Percentiles rank a stretch among this genome's conserved stretches.
phyloP scores from a whole-genome alignment of 2,329 filamentous ascomycete species.

The Lecanicillium sp. region DNA sequence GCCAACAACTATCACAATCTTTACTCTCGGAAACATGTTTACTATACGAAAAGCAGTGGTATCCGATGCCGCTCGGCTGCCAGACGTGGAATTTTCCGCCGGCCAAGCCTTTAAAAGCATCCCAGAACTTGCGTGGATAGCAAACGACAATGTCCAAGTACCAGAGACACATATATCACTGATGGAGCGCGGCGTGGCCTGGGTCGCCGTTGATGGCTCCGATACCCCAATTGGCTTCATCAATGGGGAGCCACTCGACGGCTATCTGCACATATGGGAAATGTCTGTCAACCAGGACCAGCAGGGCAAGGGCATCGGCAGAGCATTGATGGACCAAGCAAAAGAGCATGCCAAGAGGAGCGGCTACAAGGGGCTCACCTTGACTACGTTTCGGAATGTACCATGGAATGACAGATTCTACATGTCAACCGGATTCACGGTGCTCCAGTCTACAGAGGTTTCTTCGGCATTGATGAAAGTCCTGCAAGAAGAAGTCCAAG shows the following conservation, averaged over 20 bases:
- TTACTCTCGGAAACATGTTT: background rate
- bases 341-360: conserved; percentile 1
- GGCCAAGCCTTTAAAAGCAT: conserved; percentile 8
- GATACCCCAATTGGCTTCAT: conserved; percentile 8
- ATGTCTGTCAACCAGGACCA: conserved; percentile 7
- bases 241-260: conserved; percentile 8
- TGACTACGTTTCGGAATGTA: conserved; percentile 10
- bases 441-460: background rate
- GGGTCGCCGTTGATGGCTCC: conserved; percentile 6
- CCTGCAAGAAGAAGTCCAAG: background rate
- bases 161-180: conserved; percentile 8
- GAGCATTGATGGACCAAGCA: conserved; percentile 4
- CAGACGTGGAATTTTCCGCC: conserved; percentile 8
- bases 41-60: conserved; percentile 6
- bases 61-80: conserved; percentile 6
- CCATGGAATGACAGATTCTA: conserved; percentile 12
- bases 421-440: conserved; percentile 4
- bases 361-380: conserved; percentile 2
- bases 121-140: conserved; percentile 9
- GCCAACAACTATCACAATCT: background rate
- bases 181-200: conserved; percentile 7
- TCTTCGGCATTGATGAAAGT: background rate
- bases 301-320: conserved; percentile 9
- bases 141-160: conserved; percentile 8
- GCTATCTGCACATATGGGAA: conserved; percentile 10